phyloP scores from a whole-genome alignment of 2,329 filamentous ascomycete species.

The Phialophora chinensis region DNA sequence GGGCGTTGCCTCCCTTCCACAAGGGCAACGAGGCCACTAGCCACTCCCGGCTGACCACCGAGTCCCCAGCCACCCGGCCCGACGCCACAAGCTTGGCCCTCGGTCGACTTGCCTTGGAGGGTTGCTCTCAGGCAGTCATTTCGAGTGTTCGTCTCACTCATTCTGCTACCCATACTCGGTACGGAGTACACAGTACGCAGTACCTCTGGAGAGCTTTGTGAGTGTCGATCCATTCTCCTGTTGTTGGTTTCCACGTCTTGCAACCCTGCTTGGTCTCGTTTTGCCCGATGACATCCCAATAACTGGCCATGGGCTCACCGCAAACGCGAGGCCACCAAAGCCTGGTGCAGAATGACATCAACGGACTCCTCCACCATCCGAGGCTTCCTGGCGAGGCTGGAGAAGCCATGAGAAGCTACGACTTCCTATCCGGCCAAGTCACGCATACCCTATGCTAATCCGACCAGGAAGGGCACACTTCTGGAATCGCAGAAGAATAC shows the following conservation, averaged over 20 bases:
- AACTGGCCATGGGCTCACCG: background rate
- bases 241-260: background rate
- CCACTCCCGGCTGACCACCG: background rate
- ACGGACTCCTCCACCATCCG: conserved; percentile 8
- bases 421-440: conserved; percentile 15
- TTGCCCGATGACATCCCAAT: background rate
- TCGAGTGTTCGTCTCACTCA: background rate
- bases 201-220: background rate
- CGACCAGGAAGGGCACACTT: conserved; percentile 8
- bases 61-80: background rate
- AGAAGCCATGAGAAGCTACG: background rate
- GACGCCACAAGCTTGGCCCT: background rate
- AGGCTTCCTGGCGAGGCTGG: conserved; percentile 14
- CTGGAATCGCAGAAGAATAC: conserved; percentile 19
- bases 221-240: background rate
- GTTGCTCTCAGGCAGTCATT: background rate
- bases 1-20: background rate
- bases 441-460: background rate
- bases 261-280: background rate
- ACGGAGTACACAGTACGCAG: background rate
- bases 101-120: background rate
- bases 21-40: background rate
- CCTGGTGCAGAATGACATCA: conserved; percentile 15
- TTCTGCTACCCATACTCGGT: background rate
- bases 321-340: background rate